These are phyloP conservation scores for Russula sp. DNA, from an alignment of 768 basidiomycete species.

Conservation along the genomic window DNA sequence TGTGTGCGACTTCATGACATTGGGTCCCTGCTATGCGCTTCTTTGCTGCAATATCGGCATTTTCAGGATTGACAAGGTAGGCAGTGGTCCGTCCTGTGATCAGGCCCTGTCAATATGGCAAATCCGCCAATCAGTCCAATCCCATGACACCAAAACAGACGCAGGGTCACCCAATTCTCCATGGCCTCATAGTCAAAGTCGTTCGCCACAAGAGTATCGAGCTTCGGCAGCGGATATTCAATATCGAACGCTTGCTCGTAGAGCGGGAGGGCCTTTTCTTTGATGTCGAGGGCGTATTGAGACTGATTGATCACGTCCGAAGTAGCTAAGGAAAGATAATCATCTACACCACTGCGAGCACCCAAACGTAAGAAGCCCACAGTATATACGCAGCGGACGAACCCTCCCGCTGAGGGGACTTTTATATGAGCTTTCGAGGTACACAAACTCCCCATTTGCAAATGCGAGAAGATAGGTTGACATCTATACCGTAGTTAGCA, in stretches of 20 bases:
- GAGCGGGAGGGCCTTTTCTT: slow-evolving; percentile 71
- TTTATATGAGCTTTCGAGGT: slow-evolving; percentile 67
- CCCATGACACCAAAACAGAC: background rate
- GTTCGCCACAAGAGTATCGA: slow-evolving; percentile 85
- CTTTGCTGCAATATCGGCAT: slow-evolving; percentile 63
- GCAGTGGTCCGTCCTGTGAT: slow-evolving; percentile 88
- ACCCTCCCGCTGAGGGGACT: slow-evolving; percentile 76
- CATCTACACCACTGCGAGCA: slow-evolving; percentile 4
- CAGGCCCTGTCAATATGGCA: slow-evolving; percentile 44
- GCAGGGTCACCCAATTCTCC: slow-evolving; percentile 72
- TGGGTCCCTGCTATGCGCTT: slow-evolving; percentile 71
- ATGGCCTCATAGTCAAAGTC: slow-evolving; percentile 90
- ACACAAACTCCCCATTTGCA: slow-evolving; percentile 74
- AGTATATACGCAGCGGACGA: slow-evolving; percentile 80
- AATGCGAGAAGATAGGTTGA: slow-evolving; percentile 86
- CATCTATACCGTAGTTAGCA: slow-evolving; percentile 40
- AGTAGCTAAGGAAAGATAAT: slow-evolving; percentile 47
- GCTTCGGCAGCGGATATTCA: slow-evolving; percentile 87
- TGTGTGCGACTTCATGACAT: slow-evolving; percentile 83
- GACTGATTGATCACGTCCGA: slow-evolving; percentile 78
- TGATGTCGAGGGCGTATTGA: slow-evolving; percentile 84
- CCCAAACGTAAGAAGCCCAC: slow-evolving; percentile 31
- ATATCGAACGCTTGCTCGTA: slow-evolving; percentile 92
- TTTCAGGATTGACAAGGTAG: slow-evolving; percentile 74
- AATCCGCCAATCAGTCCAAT: background rate